These are phyloP conservation scores for Talaromyces rugulosus DNA, from an alignment of 2,329 filamentous ascomycete species.

Conservation along the genomic window DNA sequence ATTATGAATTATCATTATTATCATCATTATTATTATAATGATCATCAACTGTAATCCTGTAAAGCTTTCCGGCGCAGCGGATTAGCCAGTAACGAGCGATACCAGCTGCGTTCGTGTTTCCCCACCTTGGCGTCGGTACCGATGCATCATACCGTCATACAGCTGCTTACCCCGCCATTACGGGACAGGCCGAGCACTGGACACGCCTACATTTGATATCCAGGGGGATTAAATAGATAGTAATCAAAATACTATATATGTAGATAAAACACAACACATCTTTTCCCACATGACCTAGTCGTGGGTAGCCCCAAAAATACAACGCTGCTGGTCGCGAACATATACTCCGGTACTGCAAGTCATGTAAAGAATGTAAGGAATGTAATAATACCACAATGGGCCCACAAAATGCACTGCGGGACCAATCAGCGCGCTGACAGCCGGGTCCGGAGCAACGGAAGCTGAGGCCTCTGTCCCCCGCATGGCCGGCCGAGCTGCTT, in stretches of 20 bases:
- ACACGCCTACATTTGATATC: neutral
- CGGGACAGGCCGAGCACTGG: neutral
- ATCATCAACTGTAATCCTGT: too few relatives aligned
- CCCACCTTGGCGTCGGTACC: neutral
- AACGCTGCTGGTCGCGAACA: too few relatives aligned
- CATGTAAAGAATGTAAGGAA: neutral
- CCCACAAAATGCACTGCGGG: neutral
- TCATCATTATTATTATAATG: too few relatives aligned
- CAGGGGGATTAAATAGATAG: neutral
- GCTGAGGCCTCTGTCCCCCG: neutral
- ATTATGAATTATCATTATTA: too few relatives aligned
- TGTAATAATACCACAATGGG: neutral
- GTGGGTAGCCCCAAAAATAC: too few relatives aligned
- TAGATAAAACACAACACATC: too few relatives aligned
- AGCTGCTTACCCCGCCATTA: neutral
- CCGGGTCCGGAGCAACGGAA: conserved; percentile 7
- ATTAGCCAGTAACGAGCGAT: neutral
- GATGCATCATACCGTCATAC: neutral
- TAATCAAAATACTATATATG: neutral
- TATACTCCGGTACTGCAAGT: too few relatives aligned
- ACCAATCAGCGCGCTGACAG: neutral
- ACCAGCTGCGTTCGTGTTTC: neutral
- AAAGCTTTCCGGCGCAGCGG: neutral
- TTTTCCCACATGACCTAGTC: neutral
- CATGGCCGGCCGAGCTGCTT: neutral